Percentiles rank a stretch among this genome's conserved stretches.
These are phyloP conservation scores for Neoscytalidium dimidiatum DNA, from an alignment of 2,329 filamentous ascomycete genomes.

Conservation along the genomic window DNA sequence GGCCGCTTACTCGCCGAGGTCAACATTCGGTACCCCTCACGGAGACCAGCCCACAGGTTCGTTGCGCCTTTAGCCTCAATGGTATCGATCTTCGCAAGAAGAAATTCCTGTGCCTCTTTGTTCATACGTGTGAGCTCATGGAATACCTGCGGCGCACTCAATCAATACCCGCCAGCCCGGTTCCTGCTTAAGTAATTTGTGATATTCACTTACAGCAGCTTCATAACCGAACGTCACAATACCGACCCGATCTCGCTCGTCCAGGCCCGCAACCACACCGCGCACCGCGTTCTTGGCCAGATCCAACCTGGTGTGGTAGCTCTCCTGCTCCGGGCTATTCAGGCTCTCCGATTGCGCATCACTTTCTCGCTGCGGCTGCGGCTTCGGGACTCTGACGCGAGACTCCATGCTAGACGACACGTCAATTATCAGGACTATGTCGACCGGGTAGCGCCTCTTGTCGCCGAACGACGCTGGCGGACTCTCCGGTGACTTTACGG, in stretches of 20 bases:
- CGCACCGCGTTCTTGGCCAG: constrained; percentile 61
- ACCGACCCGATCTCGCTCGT: constrained; percentile 57
- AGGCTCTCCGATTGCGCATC: constrained; percentile 6
- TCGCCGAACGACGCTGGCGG: constrained; percentile 28
- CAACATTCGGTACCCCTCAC: constrained; percentile 36
- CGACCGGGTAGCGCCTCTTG: constrained; percentile 50
- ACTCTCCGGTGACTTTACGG: constrained; percentile 47
- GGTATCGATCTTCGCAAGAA: constrained; percentile 45
- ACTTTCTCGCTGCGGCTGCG: constrained; percentile 21
- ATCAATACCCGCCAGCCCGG: too few species aligned
- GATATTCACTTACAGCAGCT: constrained; percentile 33
- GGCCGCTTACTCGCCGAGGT: background rate
- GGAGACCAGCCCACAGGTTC: constrained; percentile 62
- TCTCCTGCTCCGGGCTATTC: constrained; percentile 45
- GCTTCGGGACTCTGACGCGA: constrained; percentile 49
- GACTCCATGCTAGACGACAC: constrained; percentile 59
- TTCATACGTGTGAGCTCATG: constrained; percentile 17
- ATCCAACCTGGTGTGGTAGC: constrained; percentile 57
- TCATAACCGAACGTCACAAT: constrained; percentile 57
- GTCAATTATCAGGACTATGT: constrained; percentile 64
- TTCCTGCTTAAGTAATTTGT: background rate
- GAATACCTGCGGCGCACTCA: too few species aligned
- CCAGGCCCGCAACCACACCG: constrained; percentile 60
- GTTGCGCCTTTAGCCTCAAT: constrained; percentile 47
- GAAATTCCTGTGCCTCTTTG: constrained; percentile 45